phyloP scores from a whole-genome alignment of 768 basidiomycete species.

The Candolleomyces efflorescens region DNA sequence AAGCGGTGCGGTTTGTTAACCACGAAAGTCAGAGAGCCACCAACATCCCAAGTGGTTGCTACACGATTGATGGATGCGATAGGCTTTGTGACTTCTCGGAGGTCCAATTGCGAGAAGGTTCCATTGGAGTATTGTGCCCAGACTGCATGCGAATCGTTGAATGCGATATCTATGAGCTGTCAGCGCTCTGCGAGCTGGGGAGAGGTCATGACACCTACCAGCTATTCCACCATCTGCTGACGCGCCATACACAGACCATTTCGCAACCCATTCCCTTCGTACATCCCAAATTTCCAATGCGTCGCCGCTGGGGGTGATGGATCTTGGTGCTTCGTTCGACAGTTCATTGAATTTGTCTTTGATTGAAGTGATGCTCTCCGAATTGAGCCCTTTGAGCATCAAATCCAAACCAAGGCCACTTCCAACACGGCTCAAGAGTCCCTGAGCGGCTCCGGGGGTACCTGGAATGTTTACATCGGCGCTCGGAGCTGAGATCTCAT shows the following conservation, averaged over 20 bases:
- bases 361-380: conserved; percentile 8
- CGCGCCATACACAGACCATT: conserved; percentile 70
- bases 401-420: conserved; percentile 26
- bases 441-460: conserved; percentile 8
- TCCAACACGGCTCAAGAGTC: conserved; percentile 21
- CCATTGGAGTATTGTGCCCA: conserved; percentile 76
- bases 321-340: neutral
- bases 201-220: conserved; percentile 41
- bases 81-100: conserved; percentile 59
- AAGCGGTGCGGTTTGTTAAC: conserved; percentile 45
- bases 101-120: conserved; percentile 74
- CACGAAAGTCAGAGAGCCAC: conserved; percentile 65
- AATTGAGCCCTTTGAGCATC: conserved; percentile 16
- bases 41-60: conserved; percentile 61
- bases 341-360: neutral
- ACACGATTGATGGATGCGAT: conserved; percentile 64
- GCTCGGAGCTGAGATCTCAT: conserved; percentile 36
- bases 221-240: conserved; percentile 69
- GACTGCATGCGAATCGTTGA: conserved; percentile 65
- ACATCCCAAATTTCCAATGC: conserved; percentile 86
- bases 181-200: neutral
- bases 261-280: conserved; percentile 73
- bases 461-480: conserved; percentile 14
- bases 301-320: conserved; percentile 36
- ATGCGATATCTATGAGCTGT: conserved; percentile 53